Percentiles rank a stretch among this genome's conserved stretches.
Conservation (phyloP, 139 green algal species). For the Chlamydomonas applanata region DNA sequence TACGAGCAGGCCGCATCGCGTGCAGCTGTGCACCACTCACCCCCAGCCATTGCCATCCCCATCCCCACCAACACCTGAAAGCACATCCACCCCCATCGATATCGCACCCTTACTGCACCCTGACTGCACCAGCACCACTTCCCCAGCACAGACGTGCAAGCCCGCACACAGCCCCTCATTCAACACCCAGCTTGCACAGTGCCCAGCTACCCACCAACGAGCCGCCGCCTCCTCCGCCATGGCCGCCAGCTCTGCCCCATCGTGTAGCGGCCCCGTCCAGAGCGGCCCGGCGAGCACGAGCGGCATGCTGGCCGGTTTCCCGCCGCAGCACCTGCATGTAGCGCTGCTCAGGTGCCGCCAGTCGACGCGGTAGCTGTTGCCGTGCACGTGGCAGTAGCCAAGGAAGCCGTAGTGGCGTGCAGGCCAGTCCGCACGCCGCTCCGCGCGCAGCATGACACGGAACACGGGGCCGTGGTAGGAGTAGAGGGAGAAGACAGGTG, state of each 20-base stretch:
- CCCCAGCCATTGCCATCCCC: too few species aligned
- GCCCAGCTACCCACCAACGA: neutral
- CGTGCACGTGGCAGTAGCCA: constrained; percentile 23
- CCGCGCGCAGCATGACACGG: constrained; percentile 6
- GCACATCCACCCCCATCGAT: too few species aligned
- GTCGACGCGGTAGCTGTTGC: neutral
- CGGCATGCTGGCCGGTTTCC: neutral
- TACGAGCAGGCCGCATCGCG: too few species aligned
- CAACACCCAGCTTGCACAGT: too few species aligned
- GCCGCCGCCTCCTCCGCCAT: constrained; percentile 27
- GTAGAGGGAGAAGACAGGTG: constrained; percentile 58
- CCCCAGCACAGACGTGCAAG: too few species aligned
- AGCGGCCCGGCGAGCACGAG: constrained; percentile 47
- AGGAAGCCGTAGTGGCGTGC: constrained; percentile 35
- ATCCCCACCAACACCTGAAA: too few species aligned
- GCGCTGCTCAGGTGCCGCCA: constrained; percentile 6
- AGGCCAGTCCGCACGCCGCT: constrained; percentile 15
- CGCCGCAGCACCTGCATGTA: neutral
- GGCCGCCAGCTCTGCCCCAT: constrained; percentile 27
- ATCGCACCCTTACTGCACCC: too few species aligned
- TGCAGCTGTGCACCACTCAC: too few species aligned
- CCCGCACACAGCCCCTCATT: too few species aligned
- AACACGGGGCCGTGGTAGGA: constrained; percentile 39
- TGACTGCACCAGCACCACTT: too few species aligned
- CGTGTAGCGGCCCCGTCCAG: constrained; percentile 57